Base-by-base conservation (phyloP, 2,329 filamentous ascomycete species). In the Ascosphaera acerosa region DNA sequence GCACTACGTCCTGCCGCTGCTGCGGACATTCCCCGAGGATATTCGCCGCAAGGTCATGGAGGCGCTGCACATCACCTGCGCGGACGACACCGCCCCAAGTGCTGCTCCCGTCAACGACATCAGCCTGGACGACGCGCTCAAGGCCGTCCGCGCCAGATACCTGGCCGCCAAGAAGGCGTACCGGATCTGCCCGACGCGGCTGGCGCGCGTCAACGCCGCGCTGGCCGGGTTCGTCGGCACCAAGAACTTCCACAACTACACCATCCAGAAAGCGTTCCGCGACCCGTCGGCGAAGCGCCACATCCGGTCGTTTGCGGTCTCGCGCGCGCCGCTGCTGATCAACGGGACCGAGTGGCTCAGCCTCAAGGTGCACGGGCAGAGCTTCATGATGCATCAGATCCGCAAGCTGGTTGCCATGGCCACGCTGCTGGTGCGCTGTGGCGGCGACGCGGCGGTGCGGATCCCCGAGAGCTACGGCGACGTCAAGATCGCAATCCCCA, bases 371-470 rank as follows among this genome's bases (percentile, higher is more conserved):
- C 87, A 97, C 52, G 87, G 87, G 0, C 87, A 97, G 53, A 84
- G 75, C 46, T 97, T 97, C 62, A 97, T 97, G 87, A 97, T 97
- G 87, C 87, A 97, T 53, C 87, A 97, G 57, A 97, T 97, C 52
- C 74, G 87, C 45, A 97, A 94, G 55, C 94, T 97, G 87, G 78
- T 97, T 10, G 80, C 77, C 34, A 81, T 97, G 74, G 78, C 70
- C 6, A 70, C 78, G 19, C 61, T 97, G 36, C 60, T 84, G 4
- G 74, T 89, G 4, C 72, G 87, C 22, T 89, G 76, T 49, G 87
- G 80, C 31, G 72, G 72, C n/a, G 61, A 76, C 3, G 59, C 70
- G 3, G 4, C 6, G 4, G 56, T 65, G 7, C 66, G 76, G 17
- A 76, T 97, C 41, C 49, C 55, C 1, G 65, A 89, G 36, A 77